Evolutionary conservation across 306 rosid species (phyloP).

Genomic region (Fragaria vesca): DNA sequence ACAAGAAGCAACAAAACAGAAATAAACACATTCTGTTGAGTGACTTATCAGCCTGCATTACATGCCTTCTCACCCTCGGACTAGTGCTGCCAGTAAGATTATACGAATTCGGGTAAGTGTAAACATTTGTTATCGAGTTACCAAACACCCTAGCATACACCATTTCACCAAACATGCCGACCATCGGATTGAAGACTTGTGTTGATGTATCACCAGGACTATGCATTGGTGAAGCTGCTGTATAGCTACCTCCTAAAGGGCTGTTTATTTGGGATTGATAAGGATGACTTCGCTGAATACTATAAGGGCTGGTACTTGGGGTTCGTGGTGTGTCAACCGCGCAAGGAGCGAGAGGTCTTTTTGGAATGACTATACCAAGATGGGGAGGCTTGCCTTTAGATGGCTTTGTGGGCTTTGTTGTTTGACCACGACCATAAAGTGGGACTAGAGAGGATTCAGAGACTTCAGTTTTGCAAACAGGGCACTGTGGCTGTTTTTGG

Average conservation of each 20-base stretch:
- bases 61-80: constrained; percentile 69
- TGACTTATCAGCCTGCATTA: constrained; percentile 65
- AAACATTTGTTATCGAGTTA: constrained; percentile 51
- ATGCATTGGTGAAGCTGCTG: constrained; percentile 29
- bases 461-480: constrained; percentile 85
- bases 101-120: constrained; percentile 60
- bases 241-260: constrained; percentile 27
- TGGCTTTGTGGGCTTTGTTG: constrained; percentile 30
- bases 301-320: constrained; percentile 26
- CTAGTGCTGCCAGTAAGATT: constrained; percentile 41
- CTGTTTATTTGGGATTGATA: constrained; percentile 36
- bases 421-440: constrained; percentile 60
- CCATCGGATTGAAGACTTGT: constrained; percentile 39
- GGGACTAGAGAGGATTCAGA: constrained; percentile 68
- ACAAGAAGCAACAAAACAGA: constrained; percentile 60
- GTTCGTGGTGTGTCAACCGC: constrained; percentile 34
- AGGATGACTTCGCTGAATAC: constrained; percentile 31
- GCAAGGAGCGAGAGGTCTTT: constrained; percentile 57
- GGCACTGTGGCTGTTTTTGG: constrained; percentile 49
- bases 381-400: constrained; percentile 39
- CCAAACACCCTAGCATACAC: constrained; percentile 75
- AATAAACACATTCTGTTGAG: constrained; percentile 71
- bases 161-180: constrained; percentile 64
- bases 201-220: constrained; percentile 33
- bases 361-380: constrained; percentile 50